A percentile compares a stretch with the other conserved stretches of the same genome.
Conservation (phyloP, 768 basidiomycete genomes). For the Xerocomellus dryophilus region DNA sequence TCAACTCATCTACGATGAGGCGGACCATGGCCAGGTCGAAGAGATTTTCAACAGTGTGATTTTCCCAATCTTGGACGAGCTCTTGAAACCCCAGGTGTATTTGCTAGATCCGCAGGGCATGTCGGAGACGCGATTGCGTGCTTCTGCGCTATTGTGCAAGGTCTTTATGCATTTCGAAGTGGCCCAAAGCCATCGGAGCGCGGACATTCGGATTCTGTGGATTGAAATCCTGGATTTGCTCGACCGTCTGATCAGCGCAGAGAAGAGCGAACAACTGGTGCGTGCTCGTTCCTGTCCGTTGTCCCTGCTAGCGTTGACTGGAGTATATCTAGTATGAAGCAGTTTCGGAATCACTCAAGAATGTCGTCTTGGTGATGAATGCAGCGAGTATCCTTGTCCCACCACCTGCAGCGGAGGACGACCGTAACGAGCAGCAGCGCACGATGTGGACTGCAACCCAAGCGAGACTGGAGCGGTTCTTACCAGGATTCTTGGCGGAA, state of each 20-base stretch:
- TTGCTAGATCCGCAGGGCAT: slow-evolving; percentile 80
- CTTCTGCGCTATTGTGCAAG: slow-evolving; percentile 89
- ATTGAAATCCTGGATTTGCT: slow-evolving; percentile 85
- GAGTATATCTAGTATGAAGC: slow-evolving; percentile 72
- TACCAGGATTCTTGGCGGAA: slow-evolving; percentile 84
- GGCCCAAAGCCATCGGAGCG: slow-evolving; percentile 55
- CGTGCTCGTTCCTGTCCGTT: background rate
- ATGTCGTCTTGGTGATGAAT: slow-evolving; percentile 94
- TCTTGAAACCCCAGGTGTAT: slow-evolving; percentile 80
- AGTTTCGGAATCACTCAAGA: slow-evolving; percentile 93
- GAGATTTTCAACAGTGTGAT: slow-evolving; percentile 86
- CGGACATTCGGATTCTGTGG: slow-evolving; percentile 77
- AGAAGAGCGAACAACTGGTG: slow-evolving; percentile 84
- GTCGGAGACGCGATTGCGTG: slow-evolving; percentile 86
- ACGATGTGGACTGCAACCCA: slow-evolving; percentile 83
- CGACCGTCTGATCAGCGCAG: slow-evolving; percentile 84
- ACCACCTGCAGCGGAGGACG: slow-evolving; percentile 38
- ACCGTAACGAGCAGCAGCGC: slow-evolving; percentile 56
- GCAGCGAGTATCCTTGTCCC: slow-evolving; percentile 82
- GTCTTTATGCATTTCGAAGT: slow-evolving; percentile 92
- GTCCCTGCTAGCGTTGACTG: slow-evolving; percentile 1
- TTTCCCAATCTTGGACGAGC: slow-evolving; percentile 89
- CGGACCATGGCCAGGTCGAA: slow-evolving; percentile 62
- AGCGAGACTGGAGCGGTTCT: slow-evolving; percentile 84
- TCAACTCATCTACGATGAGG: slow-evolving; percentile 57